Evolutionary conservation across 345 rosid genomes (phyloP).

Genomic region (Ceriops decandra): DNA sequence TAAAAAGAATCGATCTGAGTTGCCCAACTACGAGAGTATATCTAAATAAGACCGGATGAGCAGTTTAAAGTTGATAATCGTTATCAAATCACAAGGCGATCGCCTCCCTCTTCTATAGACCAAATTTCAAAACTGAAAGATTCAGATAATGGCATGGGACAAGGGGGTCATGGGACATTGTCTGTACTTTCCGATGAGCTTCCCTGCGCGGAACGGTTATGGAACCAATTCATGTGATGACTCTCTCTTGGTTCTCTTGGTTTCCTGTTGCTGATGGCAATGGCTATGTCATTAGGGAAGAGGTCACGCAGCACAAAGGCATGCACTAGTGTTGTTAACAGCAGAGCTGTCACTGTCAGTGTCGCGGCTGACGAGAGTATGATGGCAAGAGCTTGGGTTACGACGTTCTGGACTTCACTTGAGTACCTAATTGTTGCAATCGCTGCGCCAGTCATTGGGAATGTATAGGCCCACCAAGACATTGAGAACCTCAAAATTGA

Average conservation of each 20-base stretch:
- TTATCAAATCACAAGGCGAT: too few species aligned
- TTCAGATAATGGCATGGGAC: slow-evolving; percentile 22
- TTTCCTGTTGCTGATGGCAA: slow-evolving; percentile 59
- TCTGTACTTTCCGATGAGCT: slow-evolving; percentile 37
- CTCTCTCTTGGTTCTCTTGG: slow-evolving; percentile 43
- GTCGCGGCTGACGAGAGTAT: slow-evolving; percentile 44
- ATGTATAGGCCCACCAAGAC: slow-evolving; percentile 97
- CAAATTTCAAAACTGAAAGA: slow-evolving; percentile 7
- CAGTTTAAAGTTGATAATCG: too few species aligned
- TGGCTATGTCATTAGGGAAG: slow-evolving; percentile 62
- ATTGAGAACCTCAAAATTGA: slow-evolving; percentile 56
- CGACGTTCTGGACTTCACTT: slow-evolving; percentile 39
- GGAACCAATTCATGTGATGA: slow-evolving; percentile 45
- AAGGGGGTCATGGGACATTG: background rate
- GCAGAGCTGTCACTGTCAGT: slow-evolving; percentile 46
- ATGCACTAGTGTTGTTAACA: slow-evolving; percentile 43
- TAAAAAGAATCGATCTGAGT: too few species aligned
- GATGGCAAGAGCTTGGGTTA: slow-evolving; percentile 41
- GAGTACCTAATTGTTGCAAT: slow-evolving; percentile 64
- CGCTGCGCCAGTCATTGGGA: slow-evolving; percentile 71
- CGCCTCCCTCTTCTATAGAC: too few species aligned
- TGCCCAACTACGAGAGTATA: too few species aligned
- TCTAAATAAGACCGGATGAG: too few species aligned
- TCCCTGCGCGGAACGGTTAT: slow-evolving; percentile 35
- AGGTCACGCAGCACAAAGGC: slow-evolving; percentile 37